Evolutionary conservation across 441 rosid genomes (phyloP).

Genomic region (Adansonia grandidieri): DNA sequence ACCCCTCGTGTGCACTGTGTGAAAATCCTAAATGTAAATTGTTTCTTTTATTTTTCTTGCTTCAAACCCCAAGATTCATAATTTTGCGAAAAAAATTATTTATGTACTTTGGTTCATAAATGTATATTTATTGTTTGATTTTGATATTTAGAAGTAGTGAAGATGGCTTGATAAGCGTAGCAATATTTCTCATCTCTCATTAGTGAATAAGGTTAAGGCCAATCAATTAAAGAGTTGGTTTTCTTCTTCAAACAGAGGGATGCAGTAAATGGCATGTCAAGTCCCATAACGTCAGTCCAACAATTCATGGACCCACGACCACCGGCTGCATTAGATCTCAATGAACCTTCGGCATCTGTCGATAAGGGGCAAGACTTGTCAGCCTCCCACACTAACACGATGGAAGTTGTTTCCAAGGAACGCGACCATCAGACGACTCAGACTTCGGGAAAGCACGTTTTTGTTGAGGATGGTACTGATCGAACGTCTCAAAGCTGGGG

Average conservation of each 20-base stretch:
- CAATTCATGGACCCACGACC: constrained; percentile 46
- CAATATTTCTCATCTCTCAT: not conserved
- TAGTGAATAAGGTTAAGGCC: no score
- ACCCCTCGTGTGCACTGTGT: constrained; percentile 5
- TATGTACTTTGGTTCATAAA: not conserved
- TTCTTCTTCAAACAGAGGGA: constrained; percentile 34
- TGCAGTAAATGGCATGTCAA: constrained; percentile 33
- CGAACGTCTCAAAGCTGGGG: constrained; percentile 46
- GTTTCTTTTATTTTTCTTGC: not conserved
- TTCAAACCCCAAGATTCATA: not conserved
- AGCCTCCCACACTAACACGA: constrained; percentile 38
- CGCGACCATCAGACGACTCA: constrained; percentile 25
- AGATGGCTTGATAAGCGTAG: not conserved
- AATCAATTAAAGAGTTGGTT: not conserved
- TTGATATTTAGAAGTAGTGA: not conserved
- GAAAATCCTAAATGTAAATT: not conserved
- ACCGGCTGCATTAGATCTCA: constrained; percentile 40
- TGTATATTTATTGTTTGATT: not conserved
- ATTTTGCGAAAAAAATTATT: no score
- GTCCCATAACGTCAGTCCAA: constrained; percentile 36
- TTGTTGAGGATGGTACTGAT: constrained; percentile 40
- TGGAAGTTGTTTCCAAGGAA: constrained; percentile 44
- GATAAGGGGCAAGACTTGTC: constrained; percentile 41
- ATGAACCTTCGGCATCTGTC: constrained; percentile 42
- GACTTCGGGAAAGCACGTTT: constrained; percentile 36